Conservation (phyloP, 2,329 filamentous ascomycete species). For the Colletotrichum sp. region DNA sequence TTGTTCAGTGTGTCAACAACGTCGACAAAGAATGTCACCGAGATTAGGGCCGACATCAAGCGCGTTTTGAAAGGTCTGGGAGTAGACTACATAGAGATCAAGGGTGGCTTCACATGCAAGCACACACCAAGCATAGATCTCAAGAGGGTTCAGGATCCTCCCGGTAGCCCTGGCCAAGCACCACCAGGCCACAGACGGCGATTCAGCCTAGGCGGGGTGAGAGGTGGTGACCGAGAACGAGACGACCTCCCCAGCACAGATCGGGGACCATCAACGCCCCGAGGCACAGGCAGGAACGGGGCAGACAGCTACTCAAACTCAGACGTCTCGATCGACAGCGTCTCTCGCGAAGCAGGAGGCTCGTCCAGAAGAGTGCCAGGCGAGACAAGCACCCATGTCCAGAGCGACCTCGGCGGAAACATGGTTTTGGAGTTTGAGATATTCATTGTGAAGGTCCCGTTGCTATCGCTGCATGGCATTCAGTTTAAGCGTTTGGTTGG, state of each 20-base stretch:
- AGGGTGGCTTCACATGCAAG: constrained; percentile 88
- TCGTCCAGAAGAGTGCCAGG: constrained; percentile 69
- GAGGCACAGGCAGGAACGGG: constrained; percentile 49
- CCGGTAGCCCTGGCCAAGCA: constrained; percentile 61
- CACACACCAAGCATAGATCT: constrained; percentile 90
- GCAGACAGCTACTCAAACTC: constrained; percentile 84
- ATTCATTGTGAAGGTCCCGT: constrained; percentile 94
- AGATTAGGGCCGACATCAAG: constrained; percentile 90
- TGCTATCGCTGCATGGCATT: constrained; percentile 91
- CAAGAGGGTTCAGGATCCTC: constrained; percentile 71
- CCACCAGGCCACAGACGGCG: constrained; percentile 70
- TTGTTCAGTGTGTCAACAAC: constrained; percentile 98
- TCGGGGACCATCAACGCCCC: constrained; percentile 40
- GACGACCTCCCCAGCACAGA: constrained; percentile 73
- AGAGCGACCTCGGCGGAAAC: constrained; percentile 84
- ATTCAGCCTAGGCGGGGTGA: constrained; percentile 81
- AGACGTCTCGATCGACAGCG: constrained; percentile 82
- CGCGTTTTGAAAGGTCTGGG: constrained; percentile 85
- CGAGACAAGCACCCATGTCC: constrained; percentile 90
- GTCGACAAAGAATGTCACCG: constrained; percentile 84
- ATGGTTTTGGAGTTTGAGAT: constrained; percentile 93
- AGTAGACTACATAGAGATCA: constrained; percentile 92
- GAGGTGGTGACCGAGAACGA: constrained; percentile 66
- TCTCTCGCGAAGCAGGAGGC: constrained; percentile 57
- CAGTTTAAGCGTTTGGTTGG: constrained; percentile 97